Conservation (phyloP, 2,329 filamentous ascomycete genomes). For the Diaporthe sp. region DNA sequence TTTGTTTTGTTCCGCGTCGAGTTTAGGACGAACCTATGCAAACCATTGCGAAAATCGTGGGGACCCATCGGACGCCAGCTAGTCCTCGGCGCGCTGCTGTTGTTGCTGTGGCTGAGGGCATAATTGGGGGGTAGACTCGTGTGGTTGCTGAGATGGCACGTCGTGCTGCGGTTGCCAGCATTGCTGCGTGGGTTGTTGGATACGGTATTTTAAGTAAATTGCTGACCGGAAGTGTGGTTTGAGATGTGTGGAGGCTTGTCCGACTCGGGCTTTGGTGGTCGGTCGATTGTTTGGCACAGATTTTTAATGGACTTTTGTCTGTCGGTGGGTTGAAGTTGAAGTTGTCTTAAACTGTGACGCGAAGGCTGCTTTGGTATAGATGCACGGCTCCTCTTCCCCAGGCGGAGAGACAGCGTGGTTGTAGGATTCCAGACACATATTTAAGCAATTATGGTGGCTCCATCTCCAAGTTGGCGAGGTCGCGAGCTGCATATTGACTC, state of each 20-base stretch:
- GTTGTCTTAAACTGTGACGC: not conserved
- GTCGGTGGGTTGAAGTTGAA: not conserved
- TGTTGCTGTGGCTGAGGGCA: constrained; percentile 24
- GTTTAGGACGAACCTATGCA: constrained; percentile 39
- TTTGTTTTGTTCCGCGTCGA: constrained; percentile 15
- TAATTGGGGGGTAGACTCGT: constrained; percentile 36
- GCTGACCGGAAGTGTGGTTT: not conserved
- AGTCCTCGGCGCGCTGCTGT: constrained; percentile 27
- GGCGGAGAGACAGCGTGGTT: not conserved
- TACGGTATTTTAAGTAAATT: not conserved
- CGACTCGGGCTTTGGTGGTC: not conserved
- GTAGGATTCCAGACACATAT: not conserved
- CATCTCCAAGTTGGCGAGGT: constrained; percentile 7
- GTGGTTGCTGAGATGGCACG: constrained; percentile 37
- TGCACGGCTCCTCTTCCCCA: not conserved
- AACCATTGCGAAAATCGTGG: constrained; percentile 39
- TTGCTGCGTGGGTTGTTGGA: constrained; percentile 17
- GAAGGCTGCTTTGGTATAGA: not conserved
- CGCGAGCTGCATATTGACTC: constrained; percentile 15
- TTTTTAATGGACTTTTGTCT: not conserved
- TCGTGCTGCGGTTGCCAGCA: constrained; percentile 36
- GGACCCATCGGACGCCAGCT: constrained; percentile 33
- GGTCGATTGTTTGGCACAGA: too few species aligned
- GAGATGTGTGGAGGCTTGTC: not conserved
- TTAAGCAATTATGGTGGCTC: not conserved